A percentile compares a stretch with the other conserved stretches of the same genome.
phyloP scores from a whole-genome alignment of 208 protist genomes.

The Wallacemonas sp. region DNA sequence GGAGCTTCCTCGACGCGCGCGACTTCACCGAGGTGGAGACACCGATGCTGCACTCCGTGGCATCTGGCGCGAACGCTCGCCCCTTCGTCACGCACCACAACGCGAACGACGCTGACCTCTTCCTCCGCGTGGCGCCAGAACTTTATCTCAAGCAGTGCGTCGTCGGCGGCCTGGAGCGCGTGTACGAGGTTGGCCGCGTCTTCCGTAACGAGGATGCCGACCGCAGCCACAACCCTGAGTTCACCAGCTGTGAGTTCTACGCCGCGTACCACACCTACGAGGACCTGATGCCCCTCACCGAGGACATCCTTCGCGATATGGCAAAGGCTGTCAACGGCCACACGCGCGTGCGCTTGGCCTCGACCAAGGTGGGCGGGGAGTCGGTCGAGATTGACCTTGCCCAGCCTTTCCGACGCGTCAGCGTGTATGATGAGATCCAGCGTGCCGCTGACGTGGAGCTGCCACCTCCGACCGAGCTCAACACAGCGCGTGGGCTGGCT shows the following conservation, averaged over 20 bases:
- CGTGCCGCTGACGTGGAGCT: constrained; percentile 65
- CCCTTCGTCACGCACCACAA: constrained; percentile 94
- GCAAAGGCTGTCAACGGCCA: constrained; percentile 53
- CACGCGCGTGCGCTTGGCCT: constrained; percentile 39
- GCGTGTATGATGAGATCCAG: constrained; percentile 89
- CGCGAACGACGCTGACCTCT: constrained; percentile 74
- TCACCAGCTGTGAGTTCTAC: constrained; percentile 95
- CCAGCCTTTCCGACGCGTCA: constrained; percentile 84
- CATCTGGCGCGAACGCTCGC: constrained; percentile 91
- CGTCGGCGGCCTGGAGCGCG: constrained; percentile 93
- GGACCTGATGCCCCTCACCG: constrained; percentile 93
- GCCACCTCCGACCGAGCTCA: constrained; percentile 73
- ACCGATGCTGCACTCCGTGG: constrained; percentile 84
- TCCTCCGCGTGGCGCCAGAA: constrained; percentile 93
- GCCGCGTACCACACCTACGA: constrained; percentile 94
- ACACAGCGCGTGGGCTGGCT: constrained; percentile 68
- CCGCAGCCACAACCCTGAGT: constrained; percentile 95
- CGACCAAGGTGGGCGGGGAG: constrained; percentile 22
- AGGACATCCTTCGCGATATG: constrained; percentile 87
- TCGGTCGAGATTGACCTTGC: constrained; percentile 79
- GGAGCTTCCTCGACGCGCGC: constrained; percentile 64
- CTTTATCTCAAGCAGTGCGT: constrained; percentile 95
- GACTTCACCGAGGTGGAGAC: constrained; percentile 95
- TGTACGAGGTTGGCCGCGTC: constrained; percentile 95
- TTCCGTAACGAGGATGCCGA: constrained; percentile 96